Evolutionary conservation across 1,284 basidiomycete genomes (phyloP), one percentile per base, ranked within the genome.

Genomic region (Vanrija pseudolonga): DNA sequence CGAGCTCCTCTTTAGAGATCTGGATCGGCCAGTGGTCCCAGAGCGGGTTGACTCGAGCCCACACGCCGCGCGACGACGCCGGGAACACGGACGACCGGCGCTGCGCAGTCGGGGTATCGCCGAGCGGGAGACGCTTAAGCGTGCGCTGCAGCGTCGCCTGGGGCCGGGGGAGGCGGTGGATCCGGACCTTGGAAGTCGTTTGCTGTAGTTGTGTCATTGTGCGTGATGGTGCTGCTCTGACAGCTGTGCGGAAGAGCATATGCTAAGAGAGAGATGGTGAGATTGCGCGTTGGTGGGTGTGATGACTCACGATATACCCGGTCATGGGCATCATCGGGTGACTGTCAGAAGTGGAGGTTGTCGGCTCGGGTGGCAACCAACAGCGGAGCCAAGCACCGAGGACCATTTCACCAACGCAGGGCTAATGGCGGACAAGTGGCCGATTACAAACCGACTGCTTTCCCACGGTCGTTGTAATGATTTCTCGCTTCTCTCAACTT

Each of bases 1-100:
- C 77, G 61, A 84, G 82, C 70, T 87, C 83, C 20, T 82, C 78
- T 24, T 80, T 77, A 5, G 78, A 76, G 12, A 97, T 85, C 26
- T 85, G 81, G 73, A 90, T 92, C 0, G 95, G 95, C 75, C 97
- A 98, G 6, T 85, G 79, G 0, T 89, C 65, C 6, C 91, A 90
- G 53, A 91, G 83, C 0, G 95, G 93, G 1, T 86, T 82, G 45
- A 90, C 85, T 68, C 87, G 86, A 12, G 89, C 85, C 79, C 89
- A 97, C 68, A 77, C 51, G 3, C 72, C 69, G 39, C 54, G 46
- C 4, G 63, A 57, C 26, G 59, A 47, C 6, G 83, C 72, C 0
- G 81, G 74, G 9, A 80, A 61, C 83, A 80, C 49, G 82, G 79
- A 60, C 81, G 84, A 61, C 53, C 90, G 81, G 40, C 91, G 83